A percentile compares a stretch with the other conserved stretches of the same genome.
These are phyloP conservation scores for Zoysia matrella DNA, from an alignment of 202 grass and related monocot genomes.

Conservation along the genomic window DNA sequence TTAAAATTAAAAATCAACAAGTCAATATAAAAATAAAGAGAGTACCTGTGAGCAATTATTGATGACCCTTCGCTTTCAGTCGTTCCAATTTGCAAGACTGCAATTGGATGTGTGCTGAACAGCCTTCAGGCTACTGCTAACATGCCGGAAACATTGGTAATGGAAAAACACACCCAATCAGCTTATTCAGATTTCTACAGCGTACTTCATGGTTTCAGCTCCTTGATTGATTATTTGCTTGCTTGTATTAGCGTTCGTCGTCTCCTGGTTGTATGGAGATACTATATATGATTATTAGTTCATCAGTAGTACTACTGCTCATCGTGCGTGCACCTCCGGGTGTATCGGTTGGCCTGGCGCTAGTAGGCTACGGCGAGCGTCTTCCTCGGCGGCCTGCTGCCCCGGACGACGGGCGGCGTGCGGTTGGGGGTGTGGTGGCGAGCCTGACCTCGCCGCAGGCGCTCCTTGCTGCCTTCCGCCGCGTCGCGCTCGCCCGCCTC, in stretches of 20 bases:
- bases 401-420: constrained; percentile 26
- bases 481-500: constrained; percentile 35
- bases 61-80: not conserved
- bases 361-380: constrained; percentile 40
- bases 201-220: not conserved
- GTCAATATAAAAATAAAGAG: not conserved
- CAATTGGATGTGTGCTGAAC: not conserved
- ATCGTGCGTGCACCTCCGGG: not conserved
- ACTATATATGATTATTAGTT: constrained; percentile 10
- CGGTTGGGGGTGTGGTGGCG: constrained; percentile 6
- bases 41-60: not conserved
- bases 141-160: not conserved
- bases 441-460: constrained; percentile 21
- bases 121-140: not conserved
- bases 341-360: not conserved
- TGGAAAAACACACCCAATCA: not conserved
- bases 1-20: too few relatives aligned
- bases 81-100: not conserved
- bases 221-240: not conserved
- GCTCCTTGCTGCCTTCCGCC: constrained; percentile 5
- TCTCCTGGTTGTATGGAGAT: not conserved
- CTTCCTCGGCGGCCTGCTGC: constrained; percentile 38
- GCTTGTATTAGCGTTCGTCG: not conserved
- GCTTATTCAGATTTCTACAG: not conserved
- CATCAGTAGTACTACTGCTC: not conserved